Percentiles rank a stretch among this genome's conserved stretches.
Conservation (phyloP, 1,139 yeast genomes). For the Geotrichum europaeum region DNA sequence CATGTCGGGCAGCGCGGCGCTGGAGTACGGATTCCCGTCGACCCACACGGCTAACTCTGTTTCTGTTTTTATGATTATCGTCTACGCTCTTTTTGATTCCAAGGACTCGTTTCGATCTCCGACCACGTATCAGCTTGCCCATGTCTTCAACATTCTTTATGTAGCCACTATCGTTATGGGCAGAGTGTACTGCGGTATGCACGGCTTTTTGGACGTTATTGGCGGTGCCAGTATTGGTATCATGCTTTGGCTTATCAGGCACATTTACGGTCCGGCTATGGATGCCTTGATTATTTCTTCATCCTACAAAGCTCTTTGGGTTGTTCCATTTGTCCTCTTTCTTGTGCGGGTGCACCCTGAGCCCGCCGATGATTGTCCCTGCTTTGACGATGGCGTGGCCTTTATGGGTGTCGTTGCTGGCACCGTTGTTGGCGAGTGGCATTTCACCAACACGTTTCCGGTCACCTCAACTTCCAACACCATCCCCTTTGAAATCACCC, state of each 20-base stretch:
- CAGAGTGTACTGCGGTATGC: slow-evolving; percentile 94
- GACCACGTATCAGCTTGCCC: slow-evolving; percentile 14
- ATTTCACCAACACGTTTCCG: slow-evolving; percentile 21
- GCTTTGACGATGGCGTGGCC: slow-evolving; percentile 93
- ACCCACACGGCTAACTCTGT: slow-evolving; percentile 93
- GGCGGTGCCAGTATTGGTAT: slow-evolving; percentile 64
- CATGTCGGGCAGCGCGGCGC: slow-evolving; percentile 79
- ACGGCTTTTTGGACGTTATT: slow-evolving; percentile 74
- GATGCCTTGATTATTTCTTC: slow-evolving; percentile 20
- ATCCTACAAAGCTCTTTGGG: slow-evolving; percentile 36
- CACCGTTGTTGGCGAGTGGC: slow-evolving; percentile 53
- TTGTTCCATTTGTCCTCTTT: slow-evolving; percentile 41
- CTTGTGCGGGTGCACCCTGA: slow-evolving; percentile 63
- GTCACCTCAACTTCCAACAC: neutral
- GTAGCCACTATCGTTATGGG: slow-evolving; percentile 69
- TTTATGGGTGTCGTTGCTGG: slow-evolving; percentile 88
- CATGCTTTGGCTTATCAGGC: slow-evolving; percentile 29
- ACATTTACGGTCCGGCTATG: slow-evolving; percentile 22
- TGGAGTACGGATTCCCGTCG: slow-evolving; percentile 92
- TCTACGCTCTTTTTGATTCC: slow-evolving; percentile 25
- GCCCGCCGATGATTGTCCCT: slow-evolving; percentile 93
- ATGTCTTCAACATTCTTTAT: slow-evolving; percentile 40
- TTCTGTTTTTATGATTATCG: slow-evolving; percentile 55
- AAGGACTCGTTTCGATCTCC: slow-evolving; percentile 16
- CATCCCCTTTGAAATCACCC: slow-evolving; percentile 10